Evolutionary conservation across 768 basidiomycete genomes (phyloP).

Genomic region (Dentipellis sp.): DNA sequence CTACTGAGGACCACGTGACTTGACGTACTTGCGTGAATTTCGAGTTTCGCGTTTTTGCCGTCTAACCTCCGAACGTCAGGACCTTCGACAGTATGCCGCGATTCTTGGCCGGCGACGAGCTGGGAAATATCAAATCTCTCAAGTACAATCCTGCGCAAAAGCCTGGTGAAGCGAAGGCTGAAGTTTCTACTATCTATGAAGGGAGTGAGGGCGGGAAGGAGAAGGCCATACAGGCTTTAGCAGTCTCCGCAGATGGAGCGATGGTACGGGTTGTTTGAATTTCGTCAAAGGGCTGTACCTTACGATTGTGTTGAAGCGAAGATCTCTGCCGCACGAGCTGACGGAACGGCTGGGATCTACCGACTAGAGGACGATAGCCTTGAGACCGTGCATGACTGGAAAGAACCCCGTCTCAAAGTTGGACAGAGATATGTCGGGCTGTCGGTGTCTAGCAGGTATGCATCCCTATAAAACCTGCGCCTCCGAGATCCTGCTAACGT

Average conservation of each 20-base stretch:
- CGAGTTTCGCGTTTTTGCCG: not conserved
- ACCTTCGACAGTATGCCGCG: conserved; percentile 38
- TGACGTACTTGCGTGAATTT: not conserved
- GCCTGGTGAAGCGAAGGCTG: conserved; percentile 24
- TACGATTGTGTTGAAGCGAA: conserved; percentile 34
- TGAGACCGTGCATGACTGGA: conserved; percentile 43
- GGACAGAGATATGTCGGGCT: conserved; percentile 58
- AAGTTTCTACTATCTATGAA: conserved; percentile 25
- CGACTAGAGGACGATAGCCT: conserved; percentile 31
- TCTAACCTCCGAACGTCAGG: not conserved
- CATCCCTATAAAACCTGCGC: conserved; percentile 2
- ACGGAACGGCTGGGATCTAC: conserved; percentile 44
- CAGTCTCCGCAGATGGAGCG: conserved; percentile 15
- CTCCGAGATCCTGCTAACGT: no score
- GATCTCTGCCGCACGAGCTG: conserved; percentile 56
- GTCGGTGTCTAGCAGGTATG: conserved; percentile 39
- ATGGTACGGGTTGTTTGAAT: conserved; percentile 2
- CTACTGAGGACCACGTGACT: not conserved
- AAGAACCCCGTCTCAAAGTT: conserved; percentile 46
- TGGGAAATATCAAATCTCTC: conserved; percentile 64
- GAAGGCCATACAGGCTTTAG: conserved; percentile 31
- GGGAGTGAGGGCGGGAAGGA: conserved; percentile 24
- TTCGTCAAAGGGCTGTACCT: not conserved
- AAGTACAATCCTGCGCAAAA: conserved; percentile 27
- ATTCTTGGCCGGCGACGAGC: conserved; percentile 71